Percentiles rank a stretch among this genome's conserved stretches.
These are phyloP conservation scores for Ophiosphaerella narmari DNA, from an alignment of 2,329 filamentous ascomycete genomes.

Conservation along the genomic window DNA sequence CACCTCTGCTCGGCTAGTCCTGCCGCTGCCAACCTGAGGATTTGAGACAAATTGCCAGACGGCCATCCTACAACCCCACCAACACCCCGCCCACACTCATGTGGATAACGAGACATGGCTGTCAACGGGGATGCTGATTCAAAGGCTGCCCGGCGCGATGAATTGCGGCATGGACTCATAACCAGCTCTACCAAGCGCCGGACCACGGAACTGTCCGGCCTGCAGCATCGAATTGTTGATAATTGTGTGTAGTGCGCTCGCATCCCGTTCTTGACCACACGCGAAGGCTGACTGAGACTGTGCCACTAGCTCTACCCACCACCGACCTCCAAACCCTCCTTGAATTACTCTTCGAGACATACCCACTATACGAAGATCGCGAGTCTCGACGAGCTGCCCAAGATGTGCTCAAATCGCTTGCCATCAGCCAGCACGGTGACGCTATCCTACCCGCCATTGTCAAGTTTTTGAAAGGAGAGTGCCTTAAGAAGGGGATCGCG, in stretches of 20 bases:
- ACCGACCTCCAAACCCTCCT: constrained; percentile 61
- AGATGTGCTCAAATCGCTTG: constrained; percentile 72
- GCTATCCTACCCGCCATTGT: constrained; percentile 67
- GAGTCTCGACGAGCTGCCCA: constrained; percentile 82
- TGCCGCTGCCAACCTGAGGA: constrained; percentile 23
- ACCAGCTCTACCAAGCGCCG: constrained; percentile 56
- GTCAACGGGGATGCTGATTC: constrained; percentile 41
- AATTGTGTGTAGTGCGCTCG: constrained; percentile 45
- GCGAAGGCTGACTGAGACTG: constrained; percentile 15
- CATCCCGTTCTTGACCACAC: neutral
- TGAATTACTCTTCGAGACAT: constrained; percentile 80
- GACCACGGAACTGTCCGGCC: constrained; percentile 49
- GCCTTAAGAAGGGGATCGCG: constrained; percentile 76
- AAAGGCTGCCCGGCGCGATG: constrained; percentile 39
- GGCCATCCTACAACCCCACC: constrained; percentile 23
- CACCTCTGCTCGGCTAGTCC: constrained; percentile 23
- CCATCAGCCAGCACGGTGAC: constrained; percentile 63
- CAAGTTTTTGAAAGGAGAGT: constrained; percentile 70
- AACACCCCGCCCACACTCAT: constrained; percentile 31
- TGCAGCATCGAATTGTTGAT: constrained; percentile 50
- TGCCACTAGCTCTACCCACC: constrained; percentile 45
- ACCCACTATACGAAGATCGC: constrained; percentile 85
- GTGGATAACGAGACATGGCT: constrained; percentile 44
- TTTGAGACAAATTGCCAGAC: constrained; percentile 29
- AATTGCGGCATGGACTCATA: constrained; percentile 49